These are phyloP conservation scores for Phyllosticta ampelicida DNA, from an alignment of 2,329 filamentous ascomycete genomes.

Conservation along the genomic window DNA sequence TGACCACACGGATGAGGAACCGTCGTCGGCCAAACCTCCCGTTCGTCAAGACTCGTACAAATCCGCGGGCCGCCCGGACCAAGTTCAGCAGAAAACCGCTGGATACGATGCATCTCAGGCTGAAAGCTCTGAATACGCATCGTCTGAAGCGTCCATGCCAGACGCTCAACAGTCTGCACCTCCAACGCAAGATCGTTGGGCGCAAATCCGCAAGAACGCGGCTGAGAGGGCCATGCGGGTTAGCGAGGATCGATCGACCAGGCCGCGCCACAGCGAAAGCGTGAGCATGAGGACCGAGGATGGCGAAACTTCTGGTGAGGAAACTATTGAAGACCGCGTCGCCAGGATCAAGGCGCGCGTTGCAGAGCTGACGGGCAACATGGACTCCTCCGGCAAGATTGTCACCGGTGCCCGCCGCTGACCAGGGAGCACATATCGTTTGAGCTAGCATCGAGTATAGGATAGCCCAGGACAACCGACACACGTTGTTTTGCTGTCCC, in stretches of 20 bases:
- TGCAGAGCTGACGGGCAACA: conserved; percentile 81
- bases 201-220: conserved; percentile 90
- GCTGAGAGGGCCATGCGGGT: conserved; percentile 63
- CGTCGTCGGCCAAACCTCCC: conserved; percentile 7
- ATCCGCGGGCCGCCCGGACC: conserved; percentile 10
- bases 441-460: not conserved
- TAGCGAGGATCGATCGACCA: conserved; percentile 49
- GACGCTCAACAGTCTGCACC: conserved; percentile 23
- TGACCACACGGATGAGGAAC: conserved; percentile 26
- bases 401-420: conserved; percentile 6
- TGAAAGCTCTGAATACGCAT: conserved; percentile 18
- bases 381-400: conserved; percentile 33
- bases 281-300: conserved; percentile 57
- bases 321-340: conserved; percentile 93
- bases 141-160: conserved; percentile 32
- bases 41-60: conserved; percentile 12
- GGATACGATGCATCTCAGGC: conserved; percentile 15
- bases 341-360: conserved; percentile 96
- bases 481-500: not conserved
- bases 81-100: conserved; percentile 14
- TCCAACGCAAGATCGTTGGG: conserved; percentile 67
- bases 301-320: conserved; percentile 87
- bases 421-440: not conserved
- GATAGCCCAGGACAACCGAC: not conserved
- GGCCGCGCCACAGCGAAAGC: conserved; percentile 40